These are phyloP conservation scores for Hordeum vulgare DNA, from an alignment of 176 grass and related monocot species.

Conservation along the genomic window MorexV3_pseudomolecules_assembly NC_058521.1:34574720-34575219, in stretches of 20 bases:
- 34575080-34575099: neutral
- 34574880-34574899: conserved; percentile 23
- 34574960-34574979: conserved; percentile 9
- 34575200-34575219: neutral
- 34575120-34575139: no score
- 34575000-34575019: neutral
- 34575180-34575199: neutral
- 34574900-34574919: conserved; percentile 8
- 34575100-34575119: neutral
- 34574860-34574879: neutral
- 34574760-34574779: neutral
- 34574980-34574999: neutral
- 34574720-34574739: neutral
- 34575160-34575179: neutral
- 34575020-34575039: neutral
- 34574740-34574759: neutral
- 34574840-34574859: neutral
- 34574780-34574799: neutral
- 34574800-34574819: conserved; percentile 12
- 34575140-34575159: no score
- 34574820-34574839: conserved; percentile 10
- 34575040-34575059: neutral
- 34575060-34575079: neutral
- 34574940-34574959: conserved; percentile 11
- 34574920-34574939: conserved; percentile 29